Evolutionary conservation across 2,329 filamentous ascomycete species (phyloP), one percentile per base, ranked within the genome.

Genomic region (Talaromyces atroroseus): DNA sequence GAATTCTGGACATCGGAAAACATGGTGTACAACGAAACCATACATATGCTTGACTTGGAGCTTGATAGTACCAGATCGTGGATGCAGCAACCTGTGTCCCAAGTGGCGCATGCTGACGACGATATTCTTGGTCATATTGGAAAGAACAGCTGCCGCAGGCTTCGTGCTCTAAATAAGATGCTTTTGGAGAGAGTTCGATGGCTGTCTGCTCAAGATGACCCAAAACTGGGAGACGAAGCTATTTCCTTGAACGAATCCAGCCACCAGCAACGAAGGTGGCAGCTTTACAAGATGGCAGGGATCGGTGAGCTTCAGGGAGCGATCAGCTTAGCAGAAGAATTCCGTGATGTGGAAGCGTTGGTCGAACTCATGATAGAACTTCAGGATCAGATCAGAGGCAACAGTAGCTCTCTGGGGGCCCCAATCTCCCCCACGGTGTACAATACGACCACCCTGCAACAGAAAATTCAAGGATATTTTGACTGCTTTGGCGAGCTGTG

Each of bases 1-100:
- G 85, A 89, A 58, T 88, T 92, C 46, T 99, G 94, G 94, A 96
- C 92, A 0, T 91, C 89, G 16, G 84, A 70, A 45, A 62, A 59
- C 44, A 66, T 73, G 47, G 68, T 68, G 29, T 75, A 72, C 53
- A 60, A 64, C 34, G 72, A 75, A 62, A 70, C 68, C 6, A 66
- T 70, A 10, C 65, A 72, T 56, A 60, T 75, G n/a, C 63, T 75
- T 46, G 70, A 75, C 50, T 63, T 72, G 49, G 71, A 75, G 56
- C 65, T 75, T 26, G 72, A 75, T 54, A 72, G 65, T 49, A 73
- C 70, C 60, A 68, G 69, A 34, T 67, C 68, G 51, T 76, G 68
- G 70, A 67, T 66, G 58, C 71, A 68, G 46, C 64, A 71, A 56
- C 65, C 64, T 32, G 56, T 61, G 23, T 58, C 68, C 1, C 68